phyloP scores from a whole-genome alignment of 371 early-diverging fungal genomes.

The Nematocida sp. region DNA sequence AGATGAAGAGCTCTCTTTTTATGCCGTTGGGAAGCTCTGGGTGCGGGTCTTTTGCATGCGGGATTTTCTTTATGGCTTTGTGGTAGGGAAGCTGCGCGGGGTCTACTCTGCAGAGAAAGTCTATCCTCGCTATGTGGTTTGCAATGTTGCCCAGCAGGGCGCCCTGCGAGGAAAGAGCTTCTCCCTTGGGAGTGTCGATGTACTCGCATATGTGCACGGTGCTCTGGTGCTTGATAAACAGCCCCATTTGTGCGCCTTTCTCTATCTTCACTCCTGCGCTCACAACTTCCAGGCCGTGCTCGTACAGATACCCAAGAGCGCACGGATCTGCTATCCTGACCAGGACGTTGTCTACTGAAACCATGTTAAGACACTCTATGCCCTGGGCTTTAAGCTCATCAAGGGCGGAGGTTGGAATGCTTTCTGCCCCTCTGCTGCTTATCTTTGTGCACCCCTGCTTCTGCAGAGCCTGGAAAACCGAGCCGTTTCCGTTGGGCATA shows the following conservation, averaged over 20 bases:
- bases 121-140: slow-evolving; percentile 57
- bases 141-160: slow-evolving; percentile 58
- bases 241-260: slow-evolving; percentile 38
- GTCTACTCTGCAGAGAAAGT: slow-evolving; percentile 52
- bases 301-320: slow-evolving; percentile 51
- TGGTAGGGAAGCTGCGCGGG: slow-evolving; percentile 47
- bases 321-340: slow-evolving; percentile 60
- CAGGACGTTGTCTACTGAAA: slow-evolving; percentile 63
- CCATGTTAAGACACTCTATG: slow-evolving; percentile 56
- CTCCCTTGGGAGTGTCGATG: neutral
- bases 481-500: slow-evolving; percentile 63
- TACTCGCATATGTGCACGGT: slow-evolving; percentile 6
- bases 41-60: slow-evolving; percentile 28
- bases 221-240: slow-evolving; percentile 51
- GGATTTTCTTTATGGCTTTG: slow-evolving; percentile 61
- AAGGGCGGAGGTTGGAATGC: neutral
- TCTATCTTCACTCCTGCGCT: slow-evolving; percentile 59
- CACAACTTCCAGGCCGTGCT: slow-evolving; percentile 50
- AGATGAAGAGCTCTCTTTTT: slow-evolving; percentile 63
- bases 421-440: neutral
- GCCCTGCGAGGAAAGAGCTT: neutral
- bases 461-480: slow-evolving; percentile 58
- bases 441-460: slow-evolving; percentile 11
- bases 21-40: slow-evolving; percentile 54
- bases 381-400: neutral